Conservation (phyloP, 2,329 filamentous ascomycete genomes). For the Neonectria neomacrospora region DNA sequence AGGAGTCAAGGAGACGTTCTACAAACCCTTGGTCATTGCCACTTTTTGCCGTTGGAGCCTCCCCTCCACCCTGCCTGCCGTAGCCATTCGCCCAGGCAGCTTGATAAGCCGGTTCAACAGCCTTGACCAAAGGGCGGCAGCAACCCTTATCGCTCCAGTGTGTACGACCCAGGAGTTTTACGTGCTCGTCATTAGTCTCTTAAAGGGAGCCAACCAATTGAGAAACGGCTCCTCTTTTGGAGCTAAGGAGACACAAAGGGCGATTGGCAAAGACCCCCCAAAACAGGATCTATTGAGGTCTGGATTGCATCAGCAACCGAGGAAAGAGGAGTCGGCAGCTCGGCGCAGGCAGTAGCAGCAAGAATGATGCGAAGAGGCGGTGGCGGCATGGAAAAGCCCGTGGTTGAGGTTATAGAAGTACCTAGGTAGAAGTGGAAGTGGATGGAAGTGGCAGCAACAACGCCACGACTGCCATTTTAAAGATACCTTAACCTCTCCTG, state of each 20-base stretch:
- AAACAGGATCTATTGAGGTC: conserved; percentile 35
- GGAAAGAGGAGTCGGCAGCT: conserved; percentile 15
- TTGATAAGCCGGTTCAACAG: conserved; percentile 4
- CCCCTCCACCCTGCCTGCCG: background rate
- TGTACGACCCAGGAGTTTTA: conserved; percentile 1
- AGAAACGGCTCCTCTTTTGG: conserved; percentile 20
- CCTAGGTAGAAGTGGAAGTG: background rate
- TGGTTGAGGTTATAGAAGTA: background rate
- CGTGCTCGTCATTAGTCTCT: conserved; percentile 13
- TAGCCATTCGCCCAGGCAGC: background rate
- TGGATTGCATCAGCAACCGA: conserved; percentile 38
- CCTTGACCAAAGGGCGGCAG: conserved; percentile 13
- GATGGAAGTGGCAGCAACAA: background rate
- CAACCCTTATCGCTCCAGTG: conserved; percentile 17
- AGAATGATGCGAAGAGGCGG: background rate
- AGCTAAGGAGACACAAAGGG: conserved; percentile 21
- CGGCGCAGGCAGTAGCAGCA: conserved; percentile 16
- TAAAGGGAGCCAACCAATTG: conserved; percentile 33
- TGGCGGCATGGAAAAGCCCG: background rate
- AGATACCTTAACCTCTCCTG: background rate
- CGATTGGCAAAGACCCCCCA: conserved; percentile 13
- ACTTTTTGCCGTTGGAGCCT: conserved; percentile 3
- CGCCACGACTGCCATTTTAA: background rate
- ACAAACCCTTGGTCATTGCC: background rate
- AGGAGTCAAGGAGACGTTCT: conserved; percentile 13